Evolutionary conservation across 441 rosid genomes (phyloP).

Genomic region (Gossypium davidsonii): DNA sequence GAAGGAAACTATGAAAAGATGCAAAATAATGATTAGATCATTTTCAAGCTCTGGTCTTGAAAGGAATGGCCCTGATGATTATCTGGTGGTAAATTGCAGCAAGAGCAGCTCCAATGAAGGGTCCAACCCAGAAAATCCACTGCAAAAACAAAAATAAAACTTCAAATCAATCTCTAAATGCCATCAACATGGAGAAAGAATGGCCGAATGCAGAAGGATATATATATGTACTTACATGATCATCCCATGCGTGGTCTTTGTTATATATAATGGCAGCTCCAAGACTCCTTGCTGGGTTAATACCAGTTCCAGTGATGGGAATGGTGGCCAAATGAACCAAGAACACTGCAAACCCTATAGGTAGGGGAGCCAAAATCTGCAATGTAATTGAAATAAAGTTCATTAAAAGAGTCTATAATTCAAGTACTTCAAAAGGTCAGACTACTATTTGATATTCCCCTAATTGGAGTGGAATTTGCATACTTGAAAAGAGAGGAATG

Average conservation of each 20-base stretch:
- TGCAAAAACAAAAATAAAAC: conserved; percentile 17
- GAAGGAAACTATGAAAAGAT: neutral
- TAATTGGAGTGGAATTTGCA: too few relatives aligned
- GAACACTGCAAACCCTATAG: conserved; percentile 84
- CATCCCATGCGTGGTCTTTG: conserved; percentile 65
- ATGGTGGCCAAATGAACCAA: conserved; percentile 87
- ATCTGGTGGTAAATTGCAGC: conserved; percentile 88
- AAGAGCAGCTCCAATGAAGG: conserved; percentile 85
- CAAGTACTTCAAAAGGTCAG: neutral
- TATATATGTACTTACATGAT: conserved; percentile 38
- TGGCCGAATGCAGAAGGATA: neutral
- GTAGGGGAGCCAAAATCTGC: conserved; percentile 87
- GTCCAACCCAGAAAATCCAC: conserved; percentile 98
- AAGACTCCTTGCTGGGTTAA: conserved; percentile 89
- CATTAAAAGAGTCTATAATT: neutral
- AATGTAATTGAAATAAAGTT: neutral
- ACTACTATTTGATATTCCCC: neutral
- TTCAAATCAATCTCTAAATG: neutral
- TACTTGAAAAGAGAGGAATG: too few relatives aligned
- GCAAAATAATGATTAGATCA: neutral
- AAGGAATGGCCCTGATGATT: conserved; percentile 82
- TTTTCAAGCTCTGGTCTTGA: conserved; percentile 48
- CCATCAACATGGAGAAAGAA: neutral
- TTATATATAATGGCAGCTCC: conserved; percentile 82
- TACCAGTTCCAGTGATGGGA: conserved; percentile 81